phyloP scores from a whole-genome alignment of 2,329 filamentous ascomycete genomes.

The Zalaria obscura region DNA sequence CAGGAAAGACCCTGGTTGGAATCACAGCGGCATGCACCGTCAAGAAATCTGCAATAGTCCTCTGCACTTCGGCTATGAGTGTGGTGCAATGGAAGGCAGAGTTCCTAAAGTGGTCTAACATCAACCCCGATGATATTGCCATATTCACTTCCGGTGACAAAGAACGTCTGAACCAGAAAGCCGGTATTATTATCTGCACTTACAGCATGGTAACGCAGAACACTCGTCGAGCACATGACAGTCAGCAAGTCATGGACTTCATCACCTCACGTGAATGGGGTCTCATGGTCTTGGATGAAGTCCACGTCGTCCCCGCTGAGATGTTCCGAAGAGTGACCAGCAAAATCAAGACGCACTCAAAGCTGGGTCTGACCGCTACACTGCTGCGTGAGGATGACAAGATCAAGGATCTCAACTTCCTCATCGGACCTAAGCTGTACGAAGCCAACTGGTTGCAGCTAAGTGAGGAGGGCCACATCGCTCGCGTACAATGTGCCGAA shows the following conservation, averaged over 20 bases:
- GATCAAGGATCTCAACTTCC: slow-evolving; percentile 90
- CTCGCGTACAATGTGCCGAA: slow-evolving; percentile 91
- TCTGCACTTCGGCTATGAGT: slow-evolving; percentile 96
- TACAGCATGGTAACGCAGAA: slow-evolving; percentile 98
- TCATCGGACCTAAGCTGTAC: slow-evolving; percentile 94
- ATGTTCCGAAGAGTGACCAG: slow-evolving; percentile 93
- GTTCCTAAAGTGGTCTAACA: slow-evolving; percentile 98
- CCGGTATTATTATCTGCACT: slow-evolving; percentile 92
- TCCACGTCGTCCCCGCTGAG: slow-evolving; percentile 92
- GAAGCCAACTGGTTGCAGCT: slow-evolving; percentile 99
- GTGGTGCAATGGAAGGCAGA: slow-evolving; percentile 94
- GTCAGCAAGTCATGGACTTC: slow-evolving; percentile 96
- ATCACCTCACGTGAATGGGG: slow-evolving; percentile 86
- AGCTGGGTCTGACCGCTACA: slow-evolving; percentile 87
- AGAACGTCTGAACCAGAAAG: slow-evolving; percentile 69
- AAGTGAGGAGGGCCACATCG: slow-evolving; percentile 91
- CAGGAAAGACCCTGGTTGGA: slow-evolving; percentile 94
- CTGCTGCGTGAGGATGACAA: slow-evolving; percentile 94
- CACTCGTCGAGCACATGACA: slow-evolving; percentile 75
- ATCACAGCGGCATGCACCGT: slow-evolving; percentile 97
- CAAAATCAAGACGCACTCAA: slow-evolving; percentile 86
- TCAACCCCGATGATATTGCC: slow-evolving; percentile 82
- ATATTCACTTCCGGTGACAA: slow-evolving; percentile 94
- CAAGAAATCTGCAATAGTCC: slow-evolving; percentile 88
- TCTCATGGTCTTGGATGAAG: slow-evolving; percentile 90